These are phyloP conservation scores for Diaporthe helianthi DNA, from an alignment of 2,329 filamentous ascomycete genomes.

Conservation along the genomic window DNA sequence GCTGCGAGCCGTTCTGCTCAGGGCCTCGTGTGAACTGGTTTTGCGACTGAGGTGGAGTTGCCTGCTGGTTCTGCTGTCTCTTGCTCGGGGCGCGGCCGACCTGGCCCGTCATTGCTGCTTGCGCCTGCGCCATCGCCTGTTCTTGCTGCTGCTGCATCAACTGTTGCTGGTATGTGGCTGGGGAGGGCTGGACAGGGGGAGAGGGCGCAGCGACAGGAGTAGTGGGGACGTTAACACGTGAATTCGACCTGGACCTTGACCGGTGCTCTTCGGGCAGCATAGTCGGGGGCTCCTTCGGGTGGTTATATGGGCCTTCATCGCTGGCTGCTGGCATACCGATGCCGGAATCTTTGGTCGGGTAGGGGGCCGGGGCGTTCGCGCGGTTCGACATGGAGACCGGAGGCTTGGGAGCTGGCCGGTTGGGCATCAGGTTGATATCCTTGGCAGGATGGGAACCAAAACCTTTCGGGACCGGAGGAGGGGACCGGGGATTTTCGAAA, in stretches of 20 bases:
- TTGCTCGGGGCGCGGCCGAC: conserved; percentile 78
- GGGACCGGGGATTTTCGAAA: conserved; percentile 95
- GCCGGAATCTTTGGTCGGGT: conserved; percentile 66
- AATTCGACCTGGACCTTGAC: conserved; percentile 74
- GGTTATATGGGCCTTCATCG: conserved; percentile 57
- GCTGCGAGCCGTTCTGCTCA: conserved; percentile 48
- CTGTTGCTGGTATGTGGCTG: conserved; percentile 65
- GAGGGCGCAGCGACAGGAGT: conserved; percentile 50
- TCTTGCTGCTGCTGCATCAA: conserved; percentile 84
- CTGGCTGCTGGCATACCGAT: conserved; percentile 68
- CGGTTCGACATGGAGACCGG: conserved; percentile 69
- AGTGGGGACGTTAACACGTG: conserved; percentile 59
- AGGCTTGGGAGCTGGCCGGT: conserved; percentile 86
- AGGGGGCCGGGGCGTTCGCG: conserved; percentile 60
- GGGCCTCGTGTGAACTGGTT: conserved; percentile 49
- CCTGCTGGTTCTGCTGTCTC: conserved; percentile 61
- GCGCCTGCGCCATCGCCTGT: conserved; percentile 79
- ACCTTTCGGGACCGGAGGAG: conserved; percentile 81
- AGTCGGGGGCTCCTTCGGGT: conserved; percentile 61
- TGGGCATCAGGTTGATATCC: conserved; percentile 74
- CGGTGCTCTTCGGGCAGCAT: conserved; percentile 73
- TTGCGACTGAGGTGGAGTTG: conserved; percentile 61
- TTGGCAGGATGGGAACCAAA: conserved; percentile 56
- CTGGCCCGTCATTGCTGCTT: conserved; percentile 76
- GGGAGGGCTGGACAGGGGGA: conserved; percentile 52